Conservation (phyloP, 176 grass and related monocot species). For the Lolium rigidum region DNA sequence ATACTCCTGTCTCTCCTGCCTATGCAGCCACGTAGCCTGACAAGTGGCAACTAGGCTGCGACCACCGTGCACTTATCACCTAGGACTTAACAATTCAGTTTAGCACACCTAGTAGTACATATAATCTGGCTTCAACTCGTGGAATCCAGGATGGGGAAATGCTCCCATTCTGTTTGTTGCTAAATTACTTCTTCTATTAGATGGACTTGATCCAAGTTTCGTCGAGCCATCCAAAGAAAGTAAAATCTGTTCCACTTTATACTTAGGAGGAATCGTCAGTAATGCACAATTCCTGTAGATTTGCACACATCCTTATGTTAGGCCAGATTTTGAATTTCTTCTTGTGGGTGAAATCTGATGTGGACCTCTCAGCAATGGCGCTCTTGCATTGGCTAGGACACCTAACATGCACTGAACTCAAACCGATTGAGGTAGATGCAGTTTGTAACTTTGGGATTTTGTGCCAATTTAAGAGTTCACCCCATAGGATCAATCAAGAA, state of each 20-base stretch:
- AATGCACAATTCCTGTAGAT: background rate
- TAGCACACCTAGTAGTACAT: background rate
- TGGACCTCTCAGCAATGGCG: background rate
- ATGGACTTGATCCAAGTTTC: background rate
- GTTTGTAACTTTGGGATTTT: background rate
- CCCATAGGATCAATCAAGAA: background rate
- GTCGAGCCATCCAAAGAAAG: too few relatives aligned
- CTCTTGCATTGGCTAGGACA: background rate
- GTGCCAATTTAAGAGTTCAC: background rate
- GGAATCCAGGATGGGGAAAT: background rate
- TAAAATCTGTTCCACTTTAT: too few relatives aligned
- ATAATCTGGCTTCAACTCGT: background rate
- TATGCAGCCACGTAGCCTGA: background rate
- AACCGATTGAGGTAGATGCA: background rate
- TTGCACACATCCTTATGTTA: background rate
- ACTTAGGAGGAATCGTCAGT: background rate
- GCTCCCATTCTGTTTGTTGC: background rate
- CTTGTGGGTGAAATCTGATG: background rate
- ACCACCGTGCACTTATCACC: background rate
- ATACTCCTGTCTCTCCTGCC: background rate
- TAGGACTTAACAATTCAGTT: slow-evolving; percentile 4
- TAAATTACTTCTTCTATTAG: background rate
- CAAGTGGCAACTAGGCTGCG: too few relatives aligned
- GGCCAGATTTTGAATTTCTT: background rate
- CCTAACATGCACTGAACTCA: background rate